These are phyloP conservation scores for Fusarium anguioides DNA, from an alignment of 2,329 filamentous ascomycete species.

Conservation along the genomic window DNA sequence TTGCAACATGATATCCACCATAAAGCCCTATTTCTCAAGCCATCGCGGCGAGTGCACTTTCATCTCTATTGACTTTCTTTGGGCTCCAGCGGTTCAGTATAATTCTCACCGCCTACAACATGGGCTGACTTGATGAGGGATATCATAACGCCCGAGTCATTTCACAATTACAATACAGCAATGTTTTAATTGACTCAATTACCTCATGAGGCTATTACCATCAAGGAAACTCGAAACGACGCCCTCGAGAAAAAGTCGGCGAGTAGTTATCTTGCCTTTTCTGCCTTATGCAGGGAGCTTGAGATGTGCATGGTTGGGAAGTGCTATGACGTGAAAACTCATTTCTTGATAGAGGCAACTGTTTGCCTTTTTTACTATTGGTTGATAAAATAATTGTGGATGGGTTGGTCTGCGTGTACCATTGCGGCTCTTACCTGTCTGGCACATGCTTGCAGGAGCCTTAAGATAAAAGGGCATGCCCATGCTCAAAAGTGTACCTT, in stretches of 20 bases:
- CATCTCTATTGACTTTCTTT: neutral
- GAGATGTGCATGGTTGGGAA: neutral
- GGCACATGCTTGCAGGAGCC: neutral
- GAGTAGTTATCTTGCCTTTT: neutral
- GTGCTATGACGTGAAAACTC: neutral
- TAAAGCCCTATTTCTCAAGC: neutral
- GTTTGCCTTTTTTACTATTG: neutral
- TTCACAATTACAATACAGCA: neutral
- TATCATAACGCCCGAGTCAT: neutral
- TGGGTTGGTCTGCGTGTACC: constrained; percentile 1
- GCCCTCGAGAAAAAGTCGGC: neutral
- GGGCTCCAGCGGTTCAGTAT: neutral
- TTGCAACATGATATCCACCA: too few species aligned
- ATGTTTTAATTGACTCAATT: neutral
- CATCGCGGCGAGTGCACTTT: neutral
- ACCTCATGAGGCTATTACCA: neutral
- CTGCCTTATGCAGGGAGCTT: neutral
- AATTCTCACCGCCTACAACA: neutral
- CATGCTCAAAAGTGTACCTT: neutral
- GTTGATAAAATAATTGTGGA: neutral
- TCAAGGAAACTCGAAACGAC: constrained; percentile 1
- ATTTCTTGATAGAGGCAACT: neutral
- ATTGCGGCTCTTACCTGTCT: neutral
- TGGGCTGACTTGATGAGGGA: neutral
- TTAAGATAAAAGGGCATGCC: neutral